Evolutionary conservation across 148 eudicot species (phyloP).

Genomic region (Chenopodium quinoa): DNA sequence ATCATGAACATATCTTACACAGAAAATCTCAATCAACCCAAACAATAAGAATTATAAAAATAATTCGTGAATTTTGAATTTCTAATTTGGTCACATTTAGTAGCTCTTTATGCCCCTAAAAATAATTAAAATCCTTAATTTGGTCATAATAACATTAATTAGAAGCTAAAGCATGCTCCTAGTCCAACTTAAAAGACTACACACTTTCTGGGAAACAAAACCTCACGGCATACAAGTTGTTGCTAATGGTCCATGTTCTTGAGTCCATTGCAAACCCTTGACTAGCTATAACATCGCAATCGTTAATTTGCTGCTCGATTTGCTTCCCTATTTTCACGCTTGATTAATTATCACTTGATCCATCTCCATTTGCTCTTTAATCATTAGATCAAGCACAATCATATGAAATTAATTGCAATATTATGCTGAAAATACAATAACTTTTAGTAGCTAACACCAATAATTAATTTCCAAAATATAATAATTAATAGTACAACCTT

Average conservation of each 20-base stretch:
- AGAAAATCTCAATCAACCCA: not conserved
- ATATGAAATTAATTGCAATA: not conserved
- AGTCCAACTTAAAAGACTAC: constrained; percentile 8
- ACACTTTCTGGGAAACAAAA: constrained; percentile 9
- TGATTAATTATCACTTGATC: not conserved
- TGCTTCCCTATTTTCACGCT: not conserved
- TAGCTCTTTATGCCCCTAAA: not conserved
- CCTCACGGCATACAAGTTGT: constrained; percentile 1
- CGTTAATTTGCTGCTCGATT: not conserved
- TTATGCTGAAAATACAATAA: not conserved
- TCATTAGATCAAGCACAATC: not conserved
- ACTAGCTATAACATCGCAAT: not conserved
- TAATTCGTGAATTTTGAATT: not conserved
- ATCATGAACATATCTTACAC: not conserved
- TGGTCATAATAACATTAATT: not conserved
- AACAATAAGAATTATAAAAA: too few species aligned
- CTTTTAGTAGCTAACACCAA: not conserved
- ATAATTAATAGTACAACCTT: too few species aligned
- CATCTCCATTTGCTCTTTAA: not conserved
- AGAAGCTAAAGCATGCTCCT: not conserved
- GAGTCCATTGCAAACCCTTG: not conserved
- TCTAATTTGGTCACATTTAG: not conserved
- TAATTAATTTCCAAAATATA: too few species aligned
- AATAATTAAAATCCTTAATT: not conserved
- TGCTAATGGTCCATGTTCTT: constrained; percentile 6